Base-by-base conservation (phyloP, 2,329 filamentous ascomycete genomes). In the Alternaria sp. region DNA sequence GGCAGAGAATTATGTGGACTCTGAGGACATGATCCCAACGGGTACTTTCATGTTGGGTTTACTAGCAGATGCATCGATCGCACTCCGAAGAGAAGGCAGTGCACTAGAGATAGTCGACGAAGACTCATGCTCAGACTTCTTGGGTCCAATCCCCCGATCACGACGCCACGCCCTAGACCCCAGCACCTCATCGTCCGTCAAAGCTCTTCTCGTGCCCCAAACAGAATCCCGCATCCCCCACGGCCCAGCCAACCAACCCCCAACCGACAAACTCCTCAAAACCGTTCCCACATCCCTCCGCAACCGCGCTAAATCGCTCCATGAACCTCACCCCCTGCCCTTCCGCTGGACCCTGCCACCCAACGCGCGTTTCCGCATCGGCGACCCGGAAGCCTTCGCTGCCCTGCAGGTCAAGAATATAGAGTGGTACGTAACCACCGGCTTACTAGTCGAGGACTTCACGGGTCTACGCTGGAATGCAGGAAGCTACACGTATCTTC, bases 381-480 rank as follows among this genome's bases (percentile, higher is more conserved):
- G 30, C 19, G 57, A 60, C 0, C 28, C 23, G 0, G 50, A 19
- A 9, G 50, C 57, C 50, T 60, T 55, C 5, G 26, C 49, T 10
- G 17, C 49, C 2, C 3, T 60, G 26, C 28, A 45, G 3, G 43
- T 55, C 9, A 26, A 25, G 2, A 60, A 55, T 3, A 32, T 60
- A 3, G 50, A 54, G 10, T 60, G 57, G 57, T 55, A 54, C 1
- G 57, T 50, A 12, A 60, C 57, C 2, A 60, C 57, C 2, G 57
- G 57, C 5, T 2, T 60, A 2, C 43, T 60, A 6, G 30, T 47
- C 2, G 50, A 60, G 25, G 44, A 54, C 7, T 17, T 17, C 21
- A 25, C n/a, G 1, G 57, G 57, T 4, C 15, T 60, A 10, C n/a
- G 40, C 4, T 60, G 57, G 57, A 54, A 45, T 10, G 57, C 57